Conservation (phyloP, 2,329 filamentous ascomycete genomes). For the Anisogramma anomala region DNA sequence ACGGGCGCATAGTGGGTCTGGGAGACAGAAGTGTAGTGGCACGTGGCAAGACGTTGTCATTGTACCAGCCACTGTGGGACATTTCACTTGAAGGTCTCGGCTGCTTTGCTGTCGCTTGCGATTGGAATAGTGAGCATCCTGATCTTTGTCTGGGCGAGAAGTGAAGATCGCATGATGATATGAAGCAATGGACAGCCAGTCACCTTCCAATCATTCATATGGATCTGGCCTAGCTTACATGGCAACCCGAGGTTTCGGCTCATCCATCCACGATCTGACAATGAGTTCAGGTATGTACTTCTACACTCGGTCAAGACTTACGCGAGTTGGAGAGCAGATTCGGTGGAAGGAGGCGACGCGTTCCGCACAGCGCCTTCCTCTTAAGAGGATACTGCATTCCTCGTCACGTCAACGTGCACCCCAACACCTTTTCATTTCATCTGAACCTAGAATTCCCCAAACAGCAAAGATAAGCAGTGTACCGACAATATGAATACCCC, state of each 20-base stretch:
- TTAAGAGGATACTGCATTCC: too few relatives aligned
- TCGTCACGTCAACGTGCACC: too few relatives aligned
- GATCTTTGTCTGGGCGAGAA: neutral
- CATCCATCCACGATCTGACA: too few relatives aligned
- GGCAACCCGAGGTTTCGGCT: too few relatives aligned
- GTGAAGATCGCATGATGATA: neutral
- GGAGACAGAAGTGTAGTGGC: slow-evolving; percentile 19
- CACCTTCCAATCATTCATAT: too few relatives aligned
- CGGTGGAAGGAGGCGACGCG: too few relatives aligned
- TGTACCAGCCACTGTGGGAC: slow-evolving; percentile 28
- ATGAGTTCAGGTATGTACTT: too few relatives aligned
- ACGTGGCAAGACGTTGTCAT: slow-evolving; percentile 20
- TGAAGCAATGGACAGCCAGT: neutral
- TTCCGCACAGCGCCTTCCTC: too few relatives aligned
- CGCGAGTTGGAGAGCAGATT: too few relatives aligned
- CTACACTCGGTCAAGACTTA: too few relatives aligned
- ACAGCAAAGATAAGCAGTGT: too few relatives aligned
- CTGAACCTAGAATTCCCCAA: neutral
- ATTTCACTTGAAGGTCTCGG: slow-evolving; percentile 22
- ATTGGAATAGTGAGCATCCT: slow-evolving; percentile 22
- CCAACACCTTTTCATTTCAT: neutral
- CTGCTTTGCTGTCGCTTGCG: slow-evolving; percentile 26
- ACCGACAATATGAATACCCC: neutral
- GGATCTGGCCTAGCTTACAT: too few relatives aligned
- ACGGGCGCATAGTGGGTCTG: slow-evolving; percentile 20